Evolutionary conservation across 139 green algal species (phyloP), one percentile per base, ranked within the genome.

Genomic region (Chlorella sp.): DNA sequence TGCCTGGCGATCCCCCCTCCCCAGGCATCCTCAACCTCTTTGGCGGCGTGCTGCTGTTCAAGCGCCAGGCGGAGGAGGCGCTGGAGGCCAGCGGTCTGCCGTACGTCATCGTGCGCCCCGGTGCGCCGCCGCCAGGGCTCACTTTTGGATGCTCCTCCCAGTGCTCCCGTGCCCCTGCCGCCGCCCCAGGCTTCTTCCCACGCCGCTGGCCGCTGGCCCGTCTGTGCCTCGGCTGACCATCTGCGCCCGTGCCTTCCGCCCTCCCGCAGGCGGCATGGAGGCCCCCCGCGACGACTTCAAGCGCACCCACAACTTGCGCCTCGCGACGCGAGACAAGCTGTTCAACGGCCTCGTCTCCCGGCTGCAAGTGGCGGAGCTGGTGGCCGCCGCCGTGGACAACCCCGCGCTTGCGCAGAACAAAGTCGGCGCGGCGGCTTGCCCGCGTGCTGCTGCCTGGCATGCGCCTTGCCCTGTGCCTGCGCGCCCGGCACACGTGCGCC

Each of bases 221-320:
- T n/a, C n/a, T n/a, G n/a, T n/a, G n/a, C n/a, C n/a, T n/a, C n/a
- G n/a, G n/a, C n/a, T n/a, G n/a, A n/a, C n/a, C n/a, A n/a, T n/a
- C n/a, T n/a, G n/a, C n/a, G n/a, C n/a, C n/a, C n/a, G n/a, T n/a
- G n/a, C n/a, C n/a, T n/a, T n/a, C n/a, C n/a, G n/a, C n/a, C n/a
- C n/a, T n/a, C n/a, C n/a, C 38, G 43, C 65, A 87, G 91, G 94
- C 40, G 95, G 94, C 77, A 95, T 98, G 93, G 94, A 98, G 86
- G 78, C 89, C 5, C 90, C 94, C 29, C 93, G 73, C 0, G 95
- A 98, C 77, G 77, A 92, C 62, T 94, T 93, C 90, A 96, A 97
- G 86, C 35, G 82, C n/a, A 97, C 88, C 9, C 87, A 98, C 88
- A 96, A 96, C 76, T 67, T 98, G 70, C 60, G 84, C 12, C 67